A percentile compares a stretch with the other conserved stretches of the same genome.
Conservation (phyloP, 139 green algal species). For the Coelastrella sp. region DNA sequence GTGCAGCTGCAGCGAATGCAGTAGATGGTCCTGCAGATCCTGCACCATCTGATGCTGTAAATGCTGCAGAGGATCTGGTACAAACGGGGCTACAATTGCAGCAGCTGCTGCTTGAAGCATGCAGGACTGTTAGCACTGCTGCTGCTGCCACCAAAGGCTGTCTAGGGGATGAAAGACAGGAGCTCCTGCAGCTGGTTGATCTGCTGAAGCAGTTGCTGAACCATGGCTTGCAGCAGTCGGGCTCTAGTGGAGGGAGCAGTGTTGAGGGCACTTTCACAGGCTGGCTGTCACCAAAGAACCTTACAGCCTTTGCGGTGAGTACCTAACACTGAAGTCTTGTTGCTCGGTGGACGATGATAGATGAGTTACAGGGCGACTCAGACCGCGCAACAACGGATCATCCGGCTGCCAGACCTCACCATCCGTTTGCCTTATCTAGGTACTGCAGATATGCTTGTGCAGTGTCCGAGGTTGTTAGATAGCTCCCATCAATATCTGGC, state of each 20-base stretch:
- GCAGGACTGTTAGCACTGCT: not conserved
- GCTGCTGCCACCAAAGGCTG: constrained; percentile 24
- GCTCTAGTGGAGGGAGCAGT: not conserved
- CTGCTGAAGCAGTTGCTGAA: constrained; percentile 8
- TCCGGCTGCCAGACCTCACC: no score
- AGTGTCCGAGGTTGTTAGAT: no score
- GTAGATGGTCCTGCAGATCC: not conserved
- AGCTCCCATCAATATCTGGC: no score
- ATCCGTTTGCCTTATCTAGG: no score
- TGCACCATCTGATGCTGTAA: not conserved
- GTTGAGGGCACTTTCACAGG: constrained; percentile 12
- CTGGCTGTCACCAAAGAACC: not conserved
- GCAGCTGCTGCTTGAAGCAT: not conserved
- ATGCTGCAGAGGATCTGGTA: not conserved
- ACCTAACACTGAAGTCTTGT: no score
- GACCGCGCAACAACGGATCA: no score
- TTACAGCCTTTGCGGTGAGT: constrained; percentile 34
- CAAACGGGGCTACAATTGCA: constrained; percentile 13
- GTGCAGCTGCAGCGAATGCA: not conserved
- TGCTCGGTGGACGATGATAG: no score
- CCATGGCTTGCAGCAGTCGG: not conserved
- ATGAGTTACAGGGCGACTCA: no score
- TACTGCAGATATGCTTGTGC: no score
- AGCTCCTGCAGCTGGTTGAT: constrained; percentile 14
- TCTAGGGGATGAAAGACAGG: not conserved